A percentile compares a stretch with the other conserved stretches of the same genome.
Conservation (phyloP, 179 eudicot genomes). For the Spinacia oleracea region DNA sequence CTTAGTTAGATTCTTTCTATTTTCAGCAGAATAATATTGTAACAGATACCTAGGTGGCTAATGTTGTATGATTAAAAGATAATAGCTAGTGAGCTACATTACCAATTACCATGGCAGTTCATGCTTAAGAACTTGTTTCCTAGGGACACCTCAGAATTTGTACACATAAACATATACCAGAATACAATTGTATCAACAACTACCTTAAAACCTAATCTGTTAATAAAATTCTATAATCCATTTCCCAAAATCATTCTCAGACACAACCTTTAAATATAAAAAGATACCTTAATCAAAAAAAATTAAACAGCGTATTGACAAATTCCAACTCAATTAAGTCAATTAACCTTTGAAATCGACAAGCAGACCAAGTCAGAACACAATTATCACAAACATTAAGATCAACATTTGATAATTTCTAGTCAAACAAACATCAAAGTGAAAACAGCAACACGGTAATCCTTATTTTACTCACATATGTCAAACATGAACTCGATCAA, state of each 20-base stretch:
- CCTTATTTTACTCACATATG: neutral
- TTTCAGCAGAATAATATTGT: neutral
- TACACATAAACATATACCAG: neutral
- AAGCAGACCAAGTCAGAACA: constrained; percentile 9
- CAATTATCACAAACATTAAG: neutral
- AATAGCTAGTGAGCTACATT: no score
- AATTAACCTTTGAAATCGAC: neutral
- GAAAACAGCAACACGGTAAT: neutral
- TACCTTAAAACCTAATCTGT: neutral
- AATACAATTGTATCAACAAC: no score
- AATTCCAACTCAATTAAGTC: constrained; percentile 1
- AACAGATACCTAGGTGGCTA: neutral
- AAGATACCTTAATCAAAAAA: neutral
- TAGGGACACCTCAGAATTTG: neutral
- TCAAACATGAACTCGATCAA: neutral
- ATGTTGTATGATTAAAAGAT: neutral
- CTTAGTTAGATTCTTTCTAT: neutral
- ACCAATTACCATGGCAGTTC: neutral
- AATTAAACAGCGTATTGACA: neutral
- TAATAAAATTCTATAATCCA: neutral
- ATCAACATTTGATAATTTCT: neutral
- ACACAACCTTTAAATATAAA: neutral
- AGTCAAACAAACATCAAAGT: constrained; percentile 7
- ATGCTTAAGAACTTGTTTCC: neutral
- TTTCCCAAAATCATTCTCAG: neutral